Evolutionary conservation across 768 basidiomycete species (phyloP), one percentile per base, ranked within the genome.

Genomic region (Termitomyces sp.): DNA sequence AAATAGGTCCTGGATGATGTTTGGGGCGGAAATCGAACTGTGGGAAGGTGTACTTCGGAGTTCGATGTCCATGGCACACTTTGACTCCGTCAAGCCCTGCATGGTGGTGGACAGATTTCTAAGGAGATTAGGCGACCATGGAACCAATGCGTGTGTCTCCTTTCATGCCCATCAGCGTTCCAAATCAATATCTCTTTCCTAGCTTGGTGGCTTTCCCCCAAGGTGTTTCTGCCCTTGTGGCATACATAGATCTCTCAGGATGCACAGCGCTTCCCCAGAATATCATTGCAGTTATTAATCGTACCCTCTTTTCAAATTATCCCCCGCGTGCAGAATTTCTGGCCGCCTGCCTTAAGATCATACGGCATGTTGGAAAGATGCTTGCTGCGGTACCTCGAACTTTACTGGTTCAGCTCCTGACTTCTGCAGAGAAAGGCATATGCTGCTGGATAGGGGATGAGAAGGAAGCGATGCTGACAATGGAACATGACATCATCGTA

Each of bases 361-460:
- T 84, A 44, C 63, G 58, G 46, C 60, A 61, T 22, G 54, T 80
- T 20, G 74, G 72, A 52, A 60, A 66, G 26, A 49, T 76, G 22
- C 66, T 82, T 43, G 43, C 58, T 4, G 68, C 67, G 6, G 61
- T 66, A 18, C 61, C 71, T 1, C 63, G 69, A 4, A 50, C 54
- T 0, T 60, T 70, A 22, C 69, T 77, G 10, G 63, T 77, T 7
- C 62, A 62, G 12, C 63, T 78, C n/a, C 60, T 85, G 9, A 62
- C 62, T 16, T 58, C 58, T 12, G 66, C 81, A 28, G 72, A 74
- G 24, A 65, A 71, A 35, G 67, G 80, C 22, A 61, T 85, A 5
- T 72, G 70, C 54, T 61, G 69, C 32, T 87, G 86, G 86, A 77
- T 87, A 22, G 73, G 72, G 44, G 85, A 86, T 58, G 73, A 73